Evolutionary conservation across 345 rosid genomes (phyloP).

Genomic region (Citrus maxima): DNA sequence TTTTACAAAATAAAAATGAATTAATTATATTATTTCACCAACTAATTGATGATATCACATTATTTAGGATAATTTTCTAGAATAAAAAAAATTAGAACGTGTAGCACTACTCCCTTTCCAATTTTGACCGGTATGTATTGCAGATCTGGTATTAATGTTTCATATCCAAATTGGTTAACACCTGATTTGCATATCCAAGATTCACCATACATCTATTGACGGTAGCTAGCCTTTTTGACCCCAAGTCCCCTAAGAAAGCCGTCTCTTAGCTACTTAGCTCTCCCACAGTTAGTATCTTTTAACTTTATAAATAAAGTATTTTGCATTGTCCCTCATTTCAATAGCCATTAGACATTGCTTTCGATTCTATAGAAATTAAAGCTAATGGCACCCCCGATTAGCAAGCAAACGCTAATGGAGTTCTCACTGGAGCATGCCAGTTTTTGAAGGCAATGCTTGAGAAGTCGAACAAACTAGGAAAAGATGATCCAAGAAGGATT

Average conservation of each 20-base stretch:
- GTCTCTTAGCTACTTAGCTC: not conserved
- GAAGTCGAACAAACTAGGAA: slow-evolving; percentile 21
- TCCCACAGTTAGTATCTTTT: not conserved
- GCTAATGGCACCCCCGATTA: not conserved
- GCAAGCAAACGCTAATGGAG: not conserved
- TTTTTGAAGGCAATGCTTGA: not conserved
- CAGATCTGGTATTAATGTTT: not conserved
- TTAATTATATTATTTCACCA: too few species aligned
- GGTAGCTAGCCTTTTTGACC: not conserved
- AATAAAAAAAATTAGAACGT: too few species aligned
- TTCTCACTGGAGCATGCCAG: not conserved
- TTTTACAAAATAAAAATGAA: too few species aligned
- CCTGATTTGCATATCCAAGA: not conserved
- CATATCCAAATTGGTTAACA: not conserved
- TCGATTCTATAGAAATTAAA: too few species aligned
- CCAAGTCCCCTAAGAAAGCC: not conserved
- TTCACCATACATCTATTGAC: not conserved
- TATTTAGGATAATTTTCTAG: too few species aligned
- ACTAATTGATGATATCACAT: too few species aligned
- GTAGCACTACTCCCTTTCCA: not conserved
- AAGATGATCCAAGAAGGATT: slow-evolving; percentile 44
- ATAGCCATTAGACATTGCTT: not conserved
- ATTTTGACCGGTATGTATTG: not conserved
- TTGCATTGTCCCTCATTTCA: not conserved
- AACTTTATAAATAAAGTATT: not conserved